Evolutionary conservation across 768 basidiomycete genomes (phyloP), one percentile per base, ranked within the genome.

Genomic region (Hypholoma fasciculare): DNA sequence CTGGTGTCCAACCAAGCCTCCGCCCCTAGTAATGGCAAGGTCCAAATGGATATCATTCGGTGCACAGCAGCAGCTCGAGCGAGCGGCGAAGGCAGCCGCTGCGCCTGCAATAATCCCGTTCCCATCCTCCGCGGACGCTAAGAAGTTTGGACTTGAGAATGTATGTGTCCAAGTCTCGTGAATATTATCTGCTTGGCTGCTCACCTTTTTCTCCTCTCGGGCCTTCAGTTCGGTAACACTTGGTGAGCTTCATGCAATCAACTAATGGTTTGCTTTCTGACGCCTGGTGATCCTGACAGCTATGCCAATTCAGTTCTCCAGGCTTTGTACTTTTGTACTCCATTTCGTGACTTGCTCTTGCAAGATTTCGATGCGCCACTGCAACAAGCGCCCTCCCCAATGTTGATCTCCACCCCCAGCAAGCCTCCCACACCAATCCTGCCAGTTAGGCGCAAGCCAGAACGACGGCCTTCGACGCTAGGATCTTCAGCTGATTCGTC

Each of bases 81-180:
- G 65, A 46, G 67, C 62, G 19, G 58, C 64, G 34, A 70, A 71
- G 63, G 60, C 67, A 42, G 58, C 60, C 34, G 59, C 63, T 20
- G 55, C 61, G 46, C 51, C 63, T 39, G 58, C 65, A 44, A 69
- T 76, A 54, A 62, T 72, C 38, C 74, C 77, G 39, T 64, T 70
- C 49, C 65, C 76, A 60, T 76, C 79, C 49, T 77, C 84, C 14
- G 85, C 91, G 57, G 90, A 92, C 73, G 84, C 82, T 58, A 94
- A 94, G 80, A 89, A 86, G 69, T 96, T 96, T 78, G 96, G 96
- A n/a, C 79, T 97, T 53, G 96, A 97, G 80, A 98, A 98, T 72
- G 94, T 96, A 72, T 68, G 94, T 84, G 17, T 19, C 46, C 49
- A 26, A 52, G 13, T 59, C 27, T 5, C 51, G 14, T n/a, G 23